Evolutionary conservation across 2,329 filamentous ascomycete genomes (phyloP).

Genomic region (Nemania diffusa): DNA sequence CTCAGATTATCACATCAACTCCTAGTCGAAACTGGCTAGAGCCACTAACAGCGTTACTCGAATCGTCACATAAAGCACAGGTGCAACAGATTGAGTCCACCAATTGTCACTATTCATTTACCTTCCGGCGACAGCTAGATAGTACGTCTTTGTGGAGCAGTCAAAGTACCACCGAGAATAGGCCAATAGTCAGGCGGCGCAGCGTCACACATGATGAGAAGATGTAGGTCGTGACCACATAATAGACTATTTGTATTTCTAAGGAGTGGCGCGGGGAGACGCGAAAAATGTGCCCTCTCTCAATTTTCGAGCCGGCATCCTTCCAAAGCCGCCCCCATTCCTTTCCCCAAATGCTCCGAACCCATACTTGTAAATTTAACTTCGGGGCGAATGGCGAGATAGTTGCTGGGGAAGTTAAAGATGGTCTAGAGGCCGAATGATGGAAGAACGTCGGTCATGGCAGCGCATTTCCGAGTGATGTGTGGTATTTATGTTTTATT

Average conservation of each 20-base stretch:
- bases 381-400: slow-evolving; percentile 13
- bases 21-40: background rate
- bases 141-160: background rate
- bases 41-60: background rate
- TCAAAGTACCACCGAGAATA: background rate
- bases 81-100: background rate
- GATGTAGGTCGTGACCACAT: slow-evolving; percentile 10
- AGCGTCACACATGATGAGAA: background rate
- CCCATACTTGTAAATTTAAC: background rate
- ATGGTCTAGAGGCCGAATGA: slow-evolving; percentile 11
- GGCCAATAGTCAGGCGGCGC: background rate
- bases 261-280: slow-evolving; percentile 32
- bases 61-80: background rate
- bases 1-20: background rate
- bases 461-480: background rate
- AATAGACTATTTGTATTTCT: slow-evolving; percentile 28
- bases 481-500: background rate
- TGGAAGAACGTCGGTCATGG: slow-evolving; percentile 10
- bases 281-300: background rate
- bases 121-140: no score
- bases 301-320: slow-evolving; percentile 13
- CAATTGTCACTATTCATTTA: background rate
- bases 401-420: slow-evolving; percentile 1
- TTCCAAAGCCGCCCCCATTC: slow-evolving; percentile 12
- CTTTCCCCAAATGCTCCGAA: background rate